Evolutionary conservation across 257 asterid genomes (phyloP).

Genomic region (Solanum appendiculatum): DNA sequence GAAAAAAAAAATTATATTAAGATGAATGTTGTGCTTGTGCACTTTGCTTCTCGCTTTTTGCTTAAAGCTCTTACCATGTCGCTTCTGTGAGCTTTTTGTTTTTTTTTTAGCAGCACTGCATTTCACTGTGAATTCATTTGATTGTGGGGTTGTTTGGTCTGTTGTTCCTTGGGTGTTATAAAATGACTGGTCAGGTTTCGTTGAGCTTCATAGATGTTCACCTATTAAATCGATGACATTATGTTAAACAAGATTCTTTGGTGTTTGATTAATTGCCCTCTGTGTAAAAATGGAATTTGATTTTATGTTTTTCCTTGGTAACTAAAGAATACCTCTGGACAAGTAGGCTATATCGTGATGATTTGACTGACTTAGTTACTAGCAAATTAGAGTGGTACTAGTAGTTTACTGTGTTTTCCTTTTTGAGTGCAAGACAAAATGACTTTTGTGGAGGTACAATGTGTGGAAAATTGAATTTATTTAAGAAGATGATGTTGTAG

Average conservation of each 20-base stretch:
- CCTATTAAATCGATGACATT: background rate
- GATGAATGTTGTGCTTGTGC: background rate
- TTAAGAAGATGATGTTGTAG: background rate
- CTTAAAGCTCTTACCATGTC: background rate
- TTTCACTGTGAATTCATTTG: background rate
- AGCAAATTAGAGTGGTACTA: background rate
- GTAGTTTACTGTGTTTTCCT: background rate
- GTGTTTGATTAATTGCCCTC: background rate
- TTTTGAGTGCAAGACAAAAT: background rate
- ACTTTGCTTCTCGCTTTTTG: background rate
- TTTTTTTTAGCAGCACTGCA: background rate
- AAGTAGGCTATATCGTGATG: background rate
- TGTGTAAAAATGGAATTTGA: background rate
- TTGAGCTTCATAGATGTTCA: background rate
- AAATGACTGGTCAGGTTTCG: background rate
- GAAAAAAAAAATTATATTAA: background rate
- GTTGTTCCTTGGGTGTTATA: background rate
- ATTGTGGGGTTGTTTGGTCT: background rate
- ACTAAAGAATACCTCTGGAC: background rate
- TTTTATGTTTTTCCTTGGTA: background rate
- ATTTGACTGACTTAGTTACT: background rate
- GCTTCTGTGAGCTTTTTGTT: background rate
- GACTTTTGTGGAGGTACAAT: background rate
- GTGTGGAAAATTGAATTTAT: background rate
- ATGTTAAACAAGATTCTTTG: background rate